Evolutionary conservation across 2,329 filamentous ascomycete genomes (phyloP).

Genomic region (Colletotrichum destructivum): DNA sequence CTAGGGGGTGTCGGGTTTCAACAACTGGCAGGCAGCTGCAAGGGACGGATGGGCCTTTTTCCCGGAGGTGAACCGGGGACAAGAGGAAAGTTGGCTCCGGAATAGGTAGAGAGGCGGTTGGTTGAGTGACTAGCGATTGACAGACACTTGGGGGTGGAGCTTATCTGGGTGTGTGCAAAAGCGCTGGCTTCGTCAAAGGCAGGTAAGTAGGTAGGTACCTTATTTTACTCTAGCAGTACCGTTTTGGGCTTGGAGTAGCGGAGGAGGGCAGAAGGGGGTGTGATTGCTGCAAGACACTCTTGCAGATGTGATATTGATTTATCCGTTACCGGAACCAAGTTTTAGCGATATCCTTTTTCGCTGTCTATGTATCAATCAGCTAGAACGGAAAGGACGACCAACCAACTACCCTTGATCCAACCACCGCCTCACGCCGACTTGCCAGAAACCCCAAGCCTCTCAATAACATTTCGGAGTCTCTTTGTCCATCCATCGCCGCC

Average conservation of each 20-base stretch:
- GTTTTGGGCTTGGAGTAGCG: constrained; percentile 40
- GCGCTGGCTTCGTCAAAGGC: constrained; percentile 26
- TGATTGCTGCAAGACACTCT: constrained; percentile 24
- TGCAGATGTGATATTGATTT: constrained; percentile 24
- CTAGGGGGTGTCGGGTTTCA: constrained; percentile 5
- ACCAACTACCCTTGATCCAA: neutral
- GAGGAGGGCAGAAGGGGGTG: constrained; percentile 36
- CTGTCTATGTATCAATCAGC: neutral
- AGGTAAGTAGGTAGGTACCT: constrained; percentile 12
- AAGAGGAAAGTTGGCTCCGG: neutral
- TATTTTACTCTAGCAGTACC: constrained; percentile 28
- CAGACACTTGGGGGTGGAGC: constrained; percentile 37
- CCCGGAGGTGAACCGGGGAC: constrained; percentile 26
- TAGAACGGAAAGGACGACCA: constrained; percentile 1
- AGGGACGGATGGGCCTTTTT: constrained; percentile 21
- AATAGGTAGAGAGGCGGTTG: constrained; percentile 2
- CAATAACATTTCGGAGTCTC: neutral
- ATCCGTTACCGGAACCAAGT: neutral
- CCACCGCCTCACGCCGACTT: neutral
- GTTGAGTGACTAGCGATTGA: constrained; percentile 14
- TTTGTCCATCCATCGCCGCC: neutral
- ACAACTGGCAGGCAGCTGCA: constrained; percentile 42
- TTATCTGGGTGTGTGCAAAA: constrained; percentile 36
- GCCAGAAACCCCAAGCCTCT: neutral
- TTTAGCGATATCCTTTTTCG: neutral